Evolutionary conservation across 306 rosid genomes (phyloP), one percentile per base, ranked within the genome.

Genomic region (Pyrus pyrifolia): DNA sequence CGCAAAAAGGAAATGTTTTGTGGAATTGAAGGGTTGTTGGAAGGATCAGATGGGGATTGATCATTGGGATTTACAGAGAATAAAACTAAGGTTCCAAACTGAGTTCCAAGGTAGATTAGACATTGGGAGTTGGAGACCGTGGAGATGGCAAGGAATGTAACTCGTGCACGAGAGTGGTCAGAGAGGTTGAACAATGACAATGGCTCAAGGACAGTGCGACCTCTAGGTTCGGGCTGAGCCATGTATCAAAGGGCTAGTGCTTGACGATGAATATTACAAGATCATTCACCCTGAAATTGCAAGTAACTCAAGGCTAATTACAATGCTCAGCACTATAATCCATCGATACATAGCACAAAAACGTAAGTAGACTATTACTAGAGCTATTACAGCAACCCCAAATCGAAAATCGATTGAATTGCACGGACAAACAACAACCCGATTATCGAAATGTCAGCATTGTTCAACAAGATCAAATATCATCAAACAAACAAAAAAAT

Each of bases 131-230:
- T 80, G 40, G 97, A 71, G 44, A 86, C 68, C 0, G 80, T 77
- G 62, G 78, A 69, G 42, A 92, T 51, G 67, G 96, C 88, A 10
- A 95, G 84, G 6, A 92, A 93, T 76, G 85, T 90, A 69, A 86
- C 73, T 63, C 89, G 84, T 71, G 83, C 83, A 49, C 78, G 84
- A 57, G 89, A 82, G 83, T 89, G 85, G 38, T 76, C 73, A 52
- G 89, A 83, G 68, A 92, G 77, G 67, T 90, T 91, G 70, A 84
- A 89, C 70, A 89, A 86, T 21, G 91, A 85, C 72, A 84, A 75
- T n/a, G 92, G 93, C 77, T 92, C 96, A 23, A 95, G 78, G 58
- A 95, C 96, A 57, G 85, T 85, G 59, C 96, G 92, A 83, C 74
- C 81, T 72, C 84, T 81, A 46, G 80, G 51, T 77, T 94, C 87